Evolutionary conservation across 495 filamentous ascomycete genomes (phyloP).

Genomic region (Aspergillus coremiiformis): DNA sequence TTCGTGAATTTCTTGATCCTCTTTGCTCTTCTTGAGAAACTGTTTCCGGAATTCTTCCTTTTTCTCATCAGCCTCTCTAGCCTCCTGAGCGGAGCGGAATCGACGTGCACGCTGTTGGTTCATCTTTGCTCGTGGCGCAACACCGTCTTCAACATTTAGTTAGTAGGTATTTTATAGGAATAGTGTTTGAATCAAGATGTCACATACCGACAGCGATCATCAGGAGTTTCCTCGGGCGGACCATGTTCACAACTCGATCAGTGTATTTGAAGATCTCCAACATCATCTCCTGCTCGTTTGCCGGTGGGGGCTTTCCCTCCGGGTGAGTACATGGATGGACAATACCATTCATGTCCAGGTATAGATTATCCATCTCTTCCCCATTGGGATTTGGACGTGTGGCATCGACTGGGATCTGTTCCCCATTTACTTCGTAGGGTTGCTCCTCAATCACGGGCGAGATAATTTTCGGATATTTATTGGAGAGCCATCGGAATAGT

Average conservation of each 20-base stretch:
- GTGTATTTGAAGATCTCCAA: slow-evolving; percentile 94
- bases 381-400: slow-evolving; percentile 90
- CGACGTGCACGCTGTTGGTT: slow-evolving; percentile 91
- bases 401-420: slow-evolving; percentile 73
- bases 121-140: slow-evolving; percentile 93
- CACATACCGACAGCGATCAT: slow-evolving; percentile 94
- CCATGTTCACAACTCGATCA: slow-evolving; percentile 96
- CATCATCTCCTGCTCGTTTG: slow-evolving; percentile 99
- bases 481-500: slow-evolving; percentile 86
- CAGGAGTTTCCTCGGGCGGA: slow-evolving; percentile 85
- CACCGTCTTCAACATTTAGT: slow-evolving; percentile 58
- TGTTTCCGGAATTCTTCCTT: slow-evolving; percentile 79
- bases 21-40: slow-evolving; percentile 56
- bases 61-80: slow-evolving; percentile 86
- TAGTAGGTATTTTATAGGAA: background rate
- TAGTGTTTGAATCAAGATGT: background rate
- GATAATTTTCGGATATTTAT: slow-evolving; percentile 95
- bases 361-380: slow-evolving; percentile 96
- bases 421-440: slow-evolving; percentile 69
- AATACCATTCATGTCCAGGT: slow-evolving; percentile 99
- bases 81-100: slow-evolving; percentile 90
- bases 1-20: slow-evolving; percentile 54
- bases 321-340: slow-evolving; percentile 98
- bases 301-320: slow-evolving; percentile 83
- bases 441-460: slow-evolving; percentile 81